phyloP scores from a whole-genome alignment of 495 filamentous ascomycete species.

The Penicillium psychrofluorescens region DNA sequence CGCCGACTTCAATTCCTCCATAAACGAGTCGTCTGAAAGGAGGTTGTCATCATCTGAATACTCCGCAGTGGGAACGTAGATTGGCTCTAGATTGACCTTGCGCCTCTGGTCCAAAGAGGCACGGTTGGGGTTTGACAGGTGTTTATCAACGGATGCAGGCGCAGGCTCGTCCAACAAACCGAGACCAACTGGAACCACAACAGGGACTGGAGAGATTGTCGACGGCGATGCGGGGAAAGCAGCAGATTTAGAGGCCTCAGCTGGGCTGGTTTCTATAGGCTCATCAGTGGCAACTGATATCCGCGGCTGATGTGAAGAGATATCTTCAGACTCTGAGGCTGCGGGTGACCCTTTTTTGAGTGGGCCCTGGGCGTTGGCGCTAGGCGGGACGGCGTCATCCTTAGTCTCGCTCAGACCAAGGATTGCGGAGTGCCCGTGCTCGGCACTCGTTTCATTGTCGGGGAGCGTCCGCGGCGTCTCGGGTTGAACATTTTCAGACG shows the following conservation, averaged over 20 bases:
- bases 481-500: slow-evolving; percentile 7
- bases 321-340: slow-evolving; percentile 17
- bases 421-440: slow-evolving; percentile 17
- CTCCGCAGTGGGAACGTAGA: slow-evolving; percentile 46
- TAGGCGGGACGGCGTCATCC: slow-evolving; percentile 27
- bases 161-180: slow-evolving; percentile 8
- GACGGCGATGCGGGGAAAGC: slow-evolving; percentile 15
- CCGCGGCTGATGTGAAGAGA: slow-evolving; percentile 15
- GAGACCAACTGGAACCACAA: slow-evolving; percentile 10
- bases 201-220: slow-evolving; percentile 8
- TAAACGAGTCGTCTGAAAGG: slow-evolving; percentile 77
- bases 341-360: slow-evolving; percentile 20
- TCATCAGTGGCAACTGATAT: slow-evolving; percentile 10
- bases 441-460: slow-evolving; percentile 22
- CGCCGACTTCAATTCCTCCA: slow-evolving; percentile 81
- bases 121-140: slow-evolving; percentile 7
- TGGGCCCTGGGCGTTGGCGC: slow-evolving; percentile 26
- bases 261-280: slow-evolving; percentile 4
- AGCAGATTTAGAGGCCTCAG: slow-evolving; percentile 9
- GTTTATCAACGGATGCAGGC: slow-evolving; percentile 9
- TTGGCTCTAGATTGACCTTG: slow-evolving; percentile 46
- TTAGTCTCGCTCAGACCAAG: slow-evolving; percentile 21
- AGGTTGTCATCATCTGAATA: slow-evolving; percentile 57
- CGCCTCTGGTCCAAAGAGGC: slow-evolving; percentile 36
- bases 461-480: slow-evolving; percentile 13